Evolutionary conservation across 495 filamentous ascomycete species (phyloP).

Genomic region (Podospora pseudocomata): DNA sequence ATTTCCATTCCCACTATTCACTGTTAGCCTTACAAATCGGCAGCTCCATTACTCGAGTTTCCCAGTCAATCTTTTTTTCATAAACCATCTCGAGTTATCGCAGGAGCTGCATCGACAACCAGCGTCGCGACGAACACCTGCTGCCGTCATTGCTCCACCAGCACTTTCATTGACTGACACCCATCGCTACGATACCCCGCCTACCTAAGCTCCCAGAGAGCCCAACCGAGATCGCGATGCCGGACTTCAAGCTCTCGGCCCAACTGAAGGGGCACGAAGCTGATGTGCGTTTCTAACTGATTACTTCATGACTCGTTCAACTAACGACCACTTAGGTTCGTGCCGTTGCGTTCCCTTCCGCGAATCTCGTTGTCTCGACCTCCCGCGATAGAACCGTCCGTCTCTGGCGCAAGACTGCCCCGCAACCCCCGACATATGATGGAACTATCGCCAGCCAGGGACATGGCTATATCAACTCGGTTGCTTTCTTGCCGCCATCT

Average conservation of each 20-base stretch:
- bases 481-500: constrained; percentile 75
- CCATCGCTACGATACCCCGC: constrained; percentile 8
- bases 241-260: constrained; percentile 76
- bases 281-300: constrained; percentile 59
- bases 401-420: constrained; percentile 64
- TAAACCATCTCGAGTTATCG: neutral
- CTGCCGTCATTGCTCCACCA: constrained; percentile 4
- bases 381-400: constrained; percentile 90
- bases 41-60: neutral
- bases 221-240: constrained; percentile 30
- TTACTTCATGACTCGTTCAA: constrained; percentile 11
- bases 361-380: constrained; percentile 72
- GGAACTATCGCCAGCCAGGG: constrained; percentile 70
- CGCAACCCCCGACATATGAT: constrained; percentile 68
- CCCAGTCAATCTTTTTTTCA: neutral
- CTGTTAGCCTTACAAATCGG: constrained; percentile 20
- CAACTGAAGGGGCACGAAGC: constrained; percentile 74
- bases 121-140: neutral
- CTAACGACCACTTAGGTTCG: constrained; percentile 64
- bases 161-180: neutral
- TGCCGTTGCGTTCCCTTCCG: constrained; percentile 71
- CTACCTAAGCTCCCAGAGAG: neutral
- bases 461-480: constrained; percentile 75
- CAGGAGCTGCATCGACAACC: neutral
- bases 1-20: constrained; percentile 20